phyloP scores from a whole-genome alignment of 345 rosid species.

The Sapria himalayana region DNA sequence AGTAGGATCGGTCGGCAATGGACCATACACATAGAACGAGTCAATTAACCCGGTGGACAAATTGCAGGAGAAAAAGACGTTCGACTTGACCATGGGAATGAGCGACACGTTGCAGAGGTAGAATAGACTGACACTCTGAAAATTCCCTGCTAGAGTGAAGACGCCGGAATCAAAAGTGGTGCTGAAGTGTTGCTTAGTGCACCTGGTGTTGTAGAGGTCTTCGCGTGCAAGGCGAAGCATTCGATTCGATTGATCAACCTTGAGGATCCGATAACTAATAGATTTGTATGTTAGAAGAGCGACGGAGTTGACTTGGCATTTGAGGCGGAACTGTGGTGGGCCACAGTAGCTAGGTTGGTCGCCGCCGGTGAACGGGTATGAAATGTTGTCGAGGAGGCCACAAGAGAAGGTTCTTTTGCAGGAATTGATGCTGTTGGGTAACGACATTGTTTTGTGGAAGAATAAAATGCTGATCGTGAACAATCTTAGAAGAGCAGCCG shows the following conservation, averaged over 20 bases:
- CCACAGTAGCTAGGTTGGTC: slow-evolving; percentile 24
- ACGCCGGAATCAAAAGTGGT: slow-evolving; percentile 10
- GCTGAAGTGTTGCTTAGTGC: slow-evolving; percentile 7
- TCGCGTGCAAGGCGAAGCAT: slow-evolving; percentile 10
- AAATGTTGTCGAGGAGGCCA: slow-evolving; percentile 12
- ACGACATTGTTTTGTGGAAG: too few relatives aligned
- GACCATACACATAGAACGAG: slow-evolving; percentile 13
- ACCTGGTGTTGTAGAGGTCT: slow-evolving; percentile 13
- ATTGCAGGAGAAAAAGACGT: slow-evolving; percentile 10
- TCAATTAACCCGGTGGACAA: not conserved
- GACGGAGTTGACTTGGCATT: slow-evolving; percentile 5
- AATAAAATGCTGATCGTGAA: too few relatives aligned
- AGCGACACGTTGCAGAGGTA: slow-evolving; percentile 11
- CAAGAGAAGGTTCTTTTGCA: slow-evolving; percentile 16
- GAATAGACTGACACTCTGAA: slow-evolving; percentile 9
- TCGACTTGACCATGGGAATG: not conserved
- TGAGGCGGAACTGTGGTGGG: slow-evolving; percentile 18
- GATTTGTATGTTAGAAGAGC: slow-evolving; percentile 8
- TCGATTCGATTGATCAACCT: slow-evolving; percentile 8
- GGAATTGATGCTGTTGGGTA: too few relatives aligned
- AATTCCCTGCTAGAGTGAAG: slow-evolving; percentile 4
- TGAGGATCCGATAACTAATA: slow-evolving; percentile 10
- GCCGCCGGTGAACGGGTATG: slow-evolving; percentile 31
- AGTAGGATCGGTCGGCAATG: slow-evolving; percentile 7
- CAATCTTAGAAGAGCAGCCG: too few relatives aligned